Conservation (phyloP, 768 basidiomycete genomes). For the Suillus lakei region DNA sequence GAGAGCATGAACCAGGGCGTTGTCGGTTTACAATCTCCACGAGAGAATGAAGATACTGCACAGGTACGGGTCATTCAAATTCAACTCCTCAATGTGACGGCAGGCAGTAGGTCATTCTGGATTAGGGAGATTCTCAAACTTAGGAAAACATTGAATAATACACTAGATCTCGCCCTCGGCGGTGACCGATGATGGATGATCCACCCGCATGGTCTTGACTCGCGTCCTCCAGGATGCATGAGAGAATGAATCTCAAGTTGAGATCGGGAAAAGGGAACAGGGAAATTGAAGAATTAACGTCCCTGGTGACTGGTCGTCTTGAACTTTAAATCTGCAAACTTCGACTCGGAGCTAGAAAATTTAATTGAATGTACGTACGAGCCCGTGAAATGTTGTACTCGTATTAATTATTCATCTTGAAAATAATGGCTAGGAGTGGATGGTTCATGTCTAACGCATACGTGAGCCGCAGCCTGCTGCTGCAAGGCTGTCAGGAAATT, state of each 20-base stretch:
- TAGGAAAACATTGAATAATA: too few relatives aligned
- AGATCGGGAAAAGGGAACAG: neutral
- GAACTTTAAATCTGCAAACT: neutral
- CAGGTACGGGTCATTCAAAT: neutral
- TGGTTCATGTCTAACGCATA: neutral
- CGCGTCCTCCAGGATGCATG: neutral
- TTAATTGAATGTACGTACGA: neutral
- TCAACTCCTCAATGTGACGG: neutral
- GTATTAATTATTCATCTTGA: neutral
- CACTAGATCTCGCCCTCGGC: neutral
- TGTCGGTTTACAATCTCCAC: neutral
- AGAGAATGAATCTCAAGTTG: neutral
- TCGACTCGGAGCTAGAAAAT: neutral
- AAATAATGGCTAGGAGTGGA: neutral
- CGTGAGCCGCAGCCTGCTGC: neutral
- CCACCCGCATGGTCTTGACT: neutral
- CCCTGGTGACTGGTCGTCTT: slow-evolving; percentile 6
- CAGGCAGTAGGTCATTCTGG: neutral
- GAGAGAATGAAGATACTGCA: neutral
- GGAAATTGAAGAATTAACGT: neutral
- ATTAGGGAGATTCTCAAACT: neutral
- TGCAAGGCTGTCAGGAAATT: neutral
- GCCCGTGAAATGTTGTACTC: neutral
- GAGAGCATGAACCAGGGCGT: neutral
- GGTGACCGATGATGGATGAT: neutral